phyloP scores from a whole-genome alignment of 2,329 filamentous ascomycete species.

The Cordyceps javanica region DNA sequence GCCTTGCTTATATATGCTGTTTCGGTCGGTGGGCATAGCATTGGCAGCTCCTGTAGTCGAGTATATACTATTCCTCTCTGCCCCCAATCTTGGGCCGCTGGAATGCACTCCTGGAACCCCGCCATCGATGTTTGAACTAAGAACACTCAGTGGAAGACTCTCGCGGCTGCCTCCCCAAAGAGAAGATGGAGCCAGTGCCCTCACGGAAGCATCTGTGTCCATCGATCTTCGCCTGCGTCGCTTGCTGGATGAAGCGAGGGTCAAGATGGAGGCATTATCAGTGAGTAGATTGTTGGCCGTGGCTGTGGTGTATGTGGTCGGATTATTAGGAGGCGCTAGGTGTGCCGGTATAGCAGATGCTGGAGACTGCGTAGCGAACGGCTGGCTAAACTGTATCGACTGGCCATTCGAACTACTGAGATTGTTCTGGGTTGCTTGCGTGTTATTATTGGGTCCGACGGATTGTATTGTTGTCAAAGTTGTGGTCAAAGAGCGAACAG shows the following conservation, averaged over 20 bases:
- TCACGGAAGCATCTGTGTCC: slow-evolving; percentile 80
- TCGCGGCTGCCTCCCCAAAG: slow-evolving; percentile 78
- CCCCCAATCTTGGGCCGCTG: slow-evolving; percentile 34
- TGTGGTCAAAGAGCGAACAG: slow-evolving; percentile 72
- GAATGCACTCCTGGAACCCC: slow-evolving; percentile 49
- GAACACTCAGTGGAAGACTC: slow-evolving; percentile 69
- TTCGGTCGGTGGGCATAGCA: slow-evolving; percentile 66
- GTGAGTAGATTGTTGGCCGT: slow-evolving; percentile 77
- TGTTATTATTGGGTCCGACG: slow-evolving; percentile 53
- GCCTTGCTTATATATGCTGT: slow-evolving; percentile 67
- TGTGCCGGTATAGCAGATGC: slow-evolving; percentile 69
- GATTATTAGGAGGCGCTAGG: slow-evolving; percentile 51
- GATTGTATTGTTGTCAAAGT: slow-evolving; percentile 84
- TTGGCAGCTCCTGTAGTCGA: slow-evolving; percentile 64
- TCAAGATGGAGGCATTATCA: slow-evolving; percentile 81
- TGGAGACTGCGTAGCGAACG: slow-evolving; percentile 57
- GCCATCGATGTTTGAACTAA: slow-evolving; percentile 63
- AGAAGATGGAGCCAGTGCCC: slow-evolving; percentile 75
- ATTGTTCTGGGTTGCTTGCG: slow-evolving; percentile 34
- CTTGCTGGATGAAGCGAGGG: slow-evolving; percentile 76
- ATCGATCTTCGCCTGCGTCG: slow-evolving; percentile 69
- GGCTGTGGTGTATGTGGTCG: slow-evolving; percentile 68
- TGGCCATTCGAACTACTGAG: slow-evolving; percentile 28
- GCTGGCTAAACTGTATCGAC: slow-evolving; percentile 58
- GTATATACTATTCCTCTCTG: slow-evolving; percentile 76